Evolutionary conservation across 345 rosid genomes (phyloP), one percentile per base, ranked within the genome.

Genomic region (Pelargonium nanum): DNA sequence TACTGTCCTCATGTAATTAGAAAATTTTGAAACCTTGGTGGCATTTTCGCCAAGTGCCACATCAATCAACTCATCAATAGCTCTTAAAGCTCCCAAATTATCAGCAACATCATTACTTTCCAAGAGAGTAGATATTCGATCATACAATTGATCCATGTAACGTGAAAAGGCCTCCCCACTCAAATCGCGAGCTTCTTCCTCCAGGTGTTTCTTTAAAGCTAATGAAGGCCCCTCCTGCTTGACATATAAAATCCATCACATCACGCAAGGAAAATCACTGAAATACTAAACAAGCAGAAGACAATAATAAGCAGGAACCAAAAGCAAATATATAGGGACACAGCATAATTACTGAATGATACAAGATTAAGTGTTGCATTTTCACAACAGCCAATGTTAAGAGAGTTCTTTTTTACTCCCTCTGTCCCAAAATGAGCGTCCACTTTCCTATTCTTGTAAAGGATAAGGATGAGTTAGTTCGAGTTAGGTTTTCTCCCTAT

Each of bases 31-130:
- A 64, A 94, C 96, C 76, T 90, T 94, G 4, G 97, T 81, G 59
- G 99, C 99, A 71, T 88, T 90, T 77, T 90, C 99, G 34, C 97
- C 97, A 28, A 90, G 86, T 19, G 84, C 87, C 44, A 93, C 85
- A 59, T 93, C 99, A 57, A 91, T 93, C 73, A 93, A 77, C 81
- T 87, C 94, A 58, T 85, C 97, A 70, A 89, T 83, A 45, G 90
- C 95, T 78, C 94, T 77, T 25, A 93, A 79, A 44, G 88, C 99
- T 71, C 97, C 97, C 83, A 89, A 63, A 72, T 94, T 94, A 59
- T 94, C 95, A 54, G 90, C 83, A 58, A 81, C 86, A 61, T 86
- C 96, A 45, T 67, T 81, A 68, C 85, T 85, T 56, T 90, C 95
- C 54, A 94, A 60, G 5, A 88, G 83, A 75, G 60, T 70, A 15